Percentiles rank a stretch among this genome's conserved stretches.
These are phyloP conservation scores for Ammopiptanthus mongolicus DNA, from an alignment of 306 rosid genomes.

Conservation along the genomic window DNA sequence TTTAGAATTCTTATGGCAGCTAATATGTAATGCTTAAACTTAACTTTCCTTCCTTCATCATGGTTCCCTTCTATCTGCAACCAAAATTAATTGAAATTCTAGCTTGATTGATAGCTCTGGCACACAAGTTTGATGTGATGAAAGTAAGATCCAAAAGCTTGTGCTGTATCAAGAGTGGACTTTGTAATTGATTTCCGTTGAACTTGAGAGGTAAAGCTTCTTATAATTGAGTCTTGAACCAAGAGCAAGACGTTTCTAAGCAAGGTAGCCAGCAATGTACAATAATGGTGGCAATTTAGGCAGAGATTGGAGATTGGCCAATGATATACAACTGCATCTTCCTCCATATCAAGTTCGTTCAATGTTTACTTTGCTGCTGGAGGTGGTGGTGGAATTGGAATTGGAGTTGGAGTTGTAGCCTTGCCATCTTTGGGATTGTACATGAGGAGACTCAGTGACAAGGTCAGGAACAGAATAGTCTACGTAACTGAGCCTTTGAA, in stretches of 20 bases:
- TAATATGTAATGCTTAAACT: slow-evolving; percentile 1
- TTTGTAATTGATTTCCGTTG: background rate
- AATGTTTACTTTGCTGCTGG: too few species aligned
- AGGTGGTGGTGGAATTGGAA: too few species aligned
- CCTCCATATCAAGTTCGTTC: too few species aligned
- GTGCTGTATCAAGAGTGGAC: slow-evolving; percentile 3
- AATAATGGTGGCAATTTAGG: too few species aligned
- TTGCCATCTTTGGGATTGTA: too few species aligned
- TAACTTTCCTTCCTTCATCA: slow-evolving; percentile 1
- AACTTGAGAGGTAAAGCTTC: slow-evolving; percentile 69
- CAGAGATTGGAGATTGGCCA: too few species aligned
- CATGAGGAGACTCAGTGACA: too few species aligned
- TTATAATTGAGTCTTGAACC: slow-evolving; percentile 67
- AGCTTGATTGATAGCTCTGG: background rate
- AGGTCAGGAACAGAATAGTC: too few species aligned
- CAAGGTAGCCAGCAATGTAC: slow-evolving; percentile 76
- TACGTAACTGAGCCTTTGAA: too few species aligned
- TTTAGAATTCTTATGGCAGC: slow-evolving; percentile 38
- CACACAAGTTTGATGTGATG: background rate
- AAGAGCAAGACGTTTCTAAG: slow-evolving; percentile 96
- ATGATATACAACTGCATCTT: too few species aligned
- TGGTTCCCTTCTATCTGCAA: background rate
- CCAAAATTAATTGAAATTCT: background rate
- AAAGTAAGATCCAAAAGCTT: background rate
- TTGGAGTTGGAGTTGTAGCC: too few species aligned